Evolutionary conservation across 768 basidiomycete genomes (phyloP).

Genomic region (Macrolepiota fuliginosa): DNA sequence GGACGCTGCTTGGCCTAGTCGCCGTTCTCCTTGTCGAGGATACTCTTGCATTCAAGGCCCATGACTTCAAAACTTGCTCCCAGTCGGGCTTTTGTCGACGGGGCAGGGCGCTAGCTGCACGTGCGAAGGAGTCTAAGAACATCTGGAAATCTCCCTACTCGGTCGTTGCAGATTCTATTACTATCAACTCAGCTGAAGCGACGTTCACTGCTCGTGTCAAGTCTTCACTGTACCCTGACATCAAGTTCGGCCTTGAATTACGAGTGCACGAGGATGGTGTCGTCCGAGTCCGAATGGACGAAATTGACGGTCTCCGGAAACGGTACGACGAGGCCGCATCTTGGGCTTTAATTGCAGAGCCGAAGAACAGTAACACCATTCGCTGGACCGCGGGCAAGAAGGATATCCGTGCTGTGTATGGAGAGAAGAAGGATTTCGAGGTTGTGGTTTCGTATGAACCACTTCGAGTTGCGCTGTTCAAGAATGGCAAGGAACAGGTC

Average conservation of each 20-base stretch:
- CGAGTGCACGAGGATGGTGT: constrained; percentile 87
- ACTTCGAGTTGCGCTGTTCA: constrained; percentile 67
- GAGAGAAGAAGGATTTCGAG: constrained; percentile 58
- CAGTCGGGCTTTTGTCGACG: constrained; percentile 91
- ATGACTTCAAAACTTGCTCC: constrained; percentile 94
- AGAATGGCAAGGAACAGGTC: constrained; percentile 78
- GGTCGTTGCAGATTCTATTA: constrained; percentile 55
- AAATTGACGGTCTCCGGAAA: constrained; percentile 72
- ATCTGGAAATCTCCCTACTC: constrained; percentile 89
- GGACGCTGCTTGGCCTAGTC: constrained; percentile 33
- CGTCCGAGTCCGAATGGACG: constrained; percentile 91
- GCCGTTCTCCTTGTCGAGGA: constrained; percentile 33
- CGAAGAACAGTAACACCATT: constrained; percentile 55
- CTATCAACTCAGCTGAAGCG: constrained; percentile 50
- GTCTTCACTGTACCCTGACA: constrained; percentile 79
- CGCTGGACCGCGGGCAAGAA: constrained; percentile 67
- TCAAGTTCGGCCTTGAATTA: constrained; percentile 80
- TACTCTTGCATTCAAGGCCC: constrained; percentile 61
- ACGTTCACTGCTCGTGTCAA: constrained; percentile 73
- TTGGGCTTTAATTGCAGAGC: constrained; percentile 84
- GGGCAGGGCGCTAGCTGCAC: constrained; percentile 78
- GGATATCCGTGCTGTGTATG: constrained; percentile 63
- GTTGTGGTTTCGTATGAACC: constrained; percentile 75
- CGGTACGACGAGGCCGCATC: constrained; percentile 90
- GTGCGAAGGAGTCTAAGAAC: constrained; percentile 55